These are phyloP conservation scores for Leucocoprinus sp. DNA, from an alignment of 768 basidiomycete genomes.

Conservation along the genomic window DNA sequence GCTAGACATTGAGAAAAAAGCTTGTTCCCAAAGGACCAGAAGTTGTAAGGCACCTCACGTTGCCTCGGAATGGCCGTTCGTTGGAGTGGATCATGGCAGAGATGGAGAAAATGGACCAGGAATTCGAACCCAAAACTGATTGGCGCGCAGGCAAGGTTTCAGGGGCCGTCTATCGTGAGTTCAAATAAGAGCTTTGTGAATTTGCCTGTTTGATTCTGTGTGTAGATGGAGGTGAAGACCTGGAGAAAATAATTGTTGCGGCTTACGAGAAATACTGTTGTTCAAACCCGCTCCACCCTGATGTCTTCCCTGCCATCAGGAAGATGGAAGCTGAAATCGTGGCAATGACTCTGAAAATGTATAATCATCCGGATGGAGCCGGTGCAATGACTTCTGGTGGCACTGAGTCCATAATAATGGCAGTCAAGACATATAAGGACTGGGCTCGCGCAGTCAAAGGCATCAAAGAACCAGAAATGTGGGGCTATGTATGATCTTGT, in stretches of 20 bases:
- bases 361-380: conserved; percentile 77
- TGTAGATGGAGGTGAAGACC: conserved; percentile 75
- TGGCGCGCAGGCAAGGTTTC: conserved; percentile 73
- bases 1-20: conserved; percentile 54
- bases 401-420: conserved; percentile 95
- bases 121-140: conserved; percentile 33
- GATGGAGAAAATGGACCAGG: conserved; percentile 74
- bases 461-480: conserved; percentile 92
- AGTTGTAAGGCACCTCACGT: conserved; percentile 54
- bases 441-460: conserved; percentile 84
- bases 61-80: conserved; percentile 58
- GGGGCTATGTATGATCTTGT: conserved; percentile 14
- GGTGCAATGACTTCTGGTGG: conserved; percentile 94
- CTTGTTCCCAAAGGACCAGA: conserved; percentile 57
- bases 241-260: conserved; percentile 68
- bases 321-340: conserved; percentile 98
- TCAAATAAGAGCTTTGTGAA: no score
- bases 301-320: conserved; percentile 84
- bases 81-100: conserved; percentile 69
- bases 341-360: conserved; percentile 78
- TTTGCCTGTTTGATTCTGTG: neutral
- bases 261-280: conserved; percentile 79
- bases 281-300: conserved; percentile 88
- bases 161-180: conserved; percentile 80
- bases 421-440: conserved; percentile 88